Evolutionary conservation across 2,329 filamentous ascomycete species (phyloP), one percentile per base, ranked within the genome.

Genomic region (Scedosporium dehoogii): DNA sequence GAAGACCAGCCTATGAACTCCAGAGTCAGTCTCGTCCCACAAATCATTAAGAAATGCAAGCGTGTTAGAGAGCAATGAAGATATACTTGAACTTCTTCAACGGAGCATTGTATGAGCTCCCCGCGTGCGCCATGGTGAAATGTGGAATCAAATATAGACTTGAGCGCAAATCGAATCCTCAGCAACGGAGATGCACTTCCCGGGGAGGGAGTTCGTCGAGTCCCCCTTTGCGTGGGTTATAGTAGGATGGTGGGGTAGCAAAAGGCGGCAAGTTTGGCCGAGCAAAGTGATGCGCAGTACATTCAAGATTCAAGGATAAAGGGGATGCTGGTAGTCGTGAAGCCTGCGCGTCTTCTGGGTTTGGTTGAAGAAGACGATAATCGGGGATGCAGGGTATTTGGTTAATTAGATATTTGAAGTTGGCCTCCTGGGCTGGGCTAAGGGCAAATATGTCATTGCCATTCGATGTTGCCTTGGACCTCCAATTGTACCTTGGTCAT

Each of bases 81-180:
- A 70, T 72, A 65, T 82, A 97, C 92, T 99, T 99, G 89, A 97
- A 99, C 79, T 99, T 99, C 90, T 99, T 99, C 79, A 99, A 82
- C 72, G 94, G 94, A 82, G 97, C 97, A 76, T 96, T 97, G 83
- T 97, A 99, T 67, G 90, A 91, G 76, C 89, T 90, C 72, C 87
- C 87, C 66, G 80, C 80, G 78, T 91, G 86, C 76, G 92, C 90
- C 92, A 96, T 96, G 74, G 74, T 85, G 76, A 73, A 55, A 14
- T 29, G n/a, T 29, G 12, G 23, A 9, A 14, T 27, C 23, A 25
- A 18, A 18, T 48, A 5, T n/a, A 18, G n/a, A 18, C 9, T n/a
- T 21, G 44, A 21, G n/a, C 18, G 44, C 18, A 48, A 48, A 48
- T 48, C 44, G 44, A 48, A 48, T 48, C 16, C 44, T 48, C 44